phyloP scores from a whole-genome alignment of 805 yeast genomes.

The Hanseniaspora taiwanica region DNA sequence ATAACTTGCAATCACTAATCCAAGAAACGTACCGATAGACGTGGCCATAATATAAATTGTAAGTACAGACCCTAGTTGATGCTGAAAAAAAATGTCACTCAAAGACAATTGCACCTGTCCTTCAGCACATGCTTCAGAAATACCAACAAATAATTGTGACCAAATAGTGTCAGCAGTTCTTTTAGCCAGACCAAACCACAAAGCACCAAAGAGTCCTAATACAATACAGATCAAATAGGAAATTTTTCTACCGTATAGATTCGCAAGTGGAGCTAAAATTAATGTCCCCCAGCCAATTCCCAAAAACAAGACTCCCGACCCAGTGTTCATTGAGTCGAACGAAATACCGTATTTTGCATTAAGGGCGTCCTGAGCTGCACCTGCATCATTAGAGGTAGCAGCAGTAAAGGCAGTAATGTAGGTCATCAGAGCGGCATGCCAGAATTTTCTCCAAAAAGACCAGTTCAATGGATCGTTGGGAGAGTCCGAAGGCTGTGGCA shows the following conservation, averaged over 20 bases:
- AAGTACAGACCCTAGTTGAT: constrained; percentile 59
- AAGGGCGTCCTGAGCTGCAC: constrained; percentile 54
- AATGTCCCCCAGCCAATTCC: constrained; percentile 57
- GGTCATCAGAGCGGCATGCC: constrained; percentile 39
- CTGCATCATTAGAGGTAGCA: constrained; percentile 64
- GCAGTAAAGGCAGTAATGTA: constrained; percentile 57
- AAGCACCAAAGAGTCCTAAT: constrained; percentile 49
- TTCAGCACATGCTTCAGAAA: constrained; percentile 65
- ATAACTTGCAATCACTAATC: constrained; percentile 70
- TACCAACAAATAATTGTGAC: constrained; percentile 74
- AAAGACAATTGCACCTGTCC: constrained; percentile 56
- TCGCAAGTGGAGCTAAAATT: constrained; percentile 53
- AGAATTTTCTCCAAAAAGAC: constrained; percentile 27
- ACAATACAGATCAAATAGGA: constrained; percentile 48
- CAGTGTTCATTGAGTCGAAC: constrained; percentile 60
- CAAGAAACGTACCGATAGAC: constrained; percentile 64
- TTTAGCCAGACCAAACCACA: constrained; percentile 55
- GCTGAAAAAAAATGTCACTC: constrained; percentile 66
- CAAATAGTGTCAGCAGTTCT: constrained; percentile 50
- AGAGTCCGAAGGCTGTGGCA: constrained; percentile 53
- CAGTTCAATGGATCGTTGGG: constrained; percentile 57
- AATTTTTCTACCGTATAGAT: constrained; percentile 54
- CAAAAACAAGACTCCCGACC: constrained; percentile 65
- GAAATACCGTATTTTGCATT: constrained; percentile 50
- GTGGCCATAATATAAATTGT: constrained; percentile 65